Evolutionary conservation across 202 grass and related monocot species (phyloP), one percentile per base, ranked within the genome.

Genomic region (Saccharum hybrid): DNA sequence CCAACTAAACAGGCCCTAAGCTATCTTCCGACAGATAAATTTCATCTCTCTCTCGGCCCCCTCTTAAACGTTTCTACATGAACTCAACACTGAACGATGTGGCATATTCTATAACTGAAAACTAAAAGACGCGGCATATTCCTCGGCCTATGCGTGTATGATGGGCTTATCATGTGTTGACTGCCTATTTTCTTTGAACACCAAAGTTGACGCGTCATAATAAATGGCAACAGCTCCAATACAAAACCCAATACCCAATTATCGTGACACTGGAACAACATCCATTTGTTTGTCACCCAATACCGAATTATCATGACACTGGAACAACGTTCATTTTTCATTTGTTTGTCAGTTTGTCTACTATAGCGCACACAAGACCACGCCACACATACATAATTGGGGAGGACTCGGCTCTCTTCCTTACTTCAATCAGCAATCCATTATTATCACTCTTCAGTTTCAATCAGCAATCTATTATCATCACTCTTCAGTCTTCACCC

Each of bases 41-140:
- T 51, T 2, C 15, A 6, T 18, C 46, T 16, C 41, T 10, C 51
- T 19, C 52, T 54, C 51, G 51, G 16, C 52, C 18, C 8, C 52
- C 52, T 21, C 6, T 7, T 54, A n/a, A 54, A 19, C 16, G 6
- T 7, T 18, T 18, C 4, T 18, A 18, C 22, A 33, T 81, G 39
- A 63, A 72, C 16, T 36, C 26, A 62, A 21, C 6, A 11, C 3
- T 0, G 23, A 36, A 46, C 49, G 54, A 73, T 34, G 28, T 40
- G 11, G 79, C 54, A 72, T 63, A 72, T 82, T 82, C 52, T 37
- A 26, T 26, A 26, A 26, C 26, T 26, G 26, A 26, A 26, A 26
- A 26, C 26, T 26, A 37, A 30, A 48, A 64, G 56, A 74, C 15
- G 30, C 41, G 7, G 80, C 56, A 72, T 63, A 73, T 82, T 82